Evolutionary conservation across 2,329 filamentous ascomycete genomes (phyloP).

Genomic region (Beauveria bassiana): DNA sequence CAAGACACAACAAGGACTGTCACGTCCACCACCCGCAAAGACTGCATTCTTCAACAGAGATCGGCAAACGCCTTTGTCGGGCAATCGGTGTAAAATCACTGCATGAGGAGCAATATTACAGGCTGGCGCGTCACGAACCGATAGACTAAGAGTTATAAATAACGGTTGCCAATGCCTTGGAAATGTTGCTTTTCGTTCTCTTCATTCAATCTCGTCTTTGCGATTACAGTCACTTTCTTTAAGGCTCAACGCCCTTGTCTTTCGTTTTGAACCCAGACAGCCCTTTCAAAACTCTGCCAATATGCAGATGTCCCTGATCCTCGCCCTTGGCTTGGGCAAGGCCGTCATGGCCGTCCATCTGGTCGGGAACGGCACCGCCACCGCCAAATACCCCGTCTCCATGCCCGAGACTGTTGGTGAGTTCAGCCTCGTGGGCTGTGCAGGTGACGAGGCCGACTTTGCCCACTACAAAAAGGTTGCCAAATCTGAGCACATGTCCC

Average conservation of each 20-base stretch:
- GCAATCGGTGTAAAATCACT: not conserved
- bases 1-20: constrained; percentile 6
- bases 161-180: constrained; percentile 14
- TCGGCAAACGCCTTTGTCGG: not conserved
- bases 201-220: constrained; percentile 20
- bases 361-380: not conserved
- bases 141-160: constrained; percentile 20
- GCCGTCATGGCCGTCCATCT: constrained; percentile 20
- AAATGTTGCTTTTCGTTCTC: not conserved
- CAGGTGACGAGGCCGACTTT: constrained; percentile 21
- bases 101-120: not conserved
- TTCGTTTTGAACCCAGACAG: constrained; percentile 14
- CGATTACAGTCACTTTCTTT: constrained; percentile 23
- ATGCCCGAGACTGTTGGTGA: constrained; percentile 8
- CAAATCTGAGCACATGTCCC: constrained; percentile 16
- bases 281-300: not conserved
- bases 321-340: constrained; percentile 25
- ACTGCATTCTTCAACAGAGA: constrained; percentile 1
- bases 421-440: constrained; percentile 19
- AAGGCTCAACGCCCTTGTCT: constrained; percentile 21
- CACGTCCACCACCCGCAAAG: not conserved
- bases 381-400: not conserved
- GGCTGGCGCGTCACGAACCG: not conserved
- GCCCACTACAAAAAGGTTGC: constrained; percentile 16
- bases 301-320: constrained; percentile 25